These are phyloP conservation scores for Fusarium poae DNA, from an alignment of 2,329 filamentous ascomycete genomes.

Conservation along the genomic window DNA sequence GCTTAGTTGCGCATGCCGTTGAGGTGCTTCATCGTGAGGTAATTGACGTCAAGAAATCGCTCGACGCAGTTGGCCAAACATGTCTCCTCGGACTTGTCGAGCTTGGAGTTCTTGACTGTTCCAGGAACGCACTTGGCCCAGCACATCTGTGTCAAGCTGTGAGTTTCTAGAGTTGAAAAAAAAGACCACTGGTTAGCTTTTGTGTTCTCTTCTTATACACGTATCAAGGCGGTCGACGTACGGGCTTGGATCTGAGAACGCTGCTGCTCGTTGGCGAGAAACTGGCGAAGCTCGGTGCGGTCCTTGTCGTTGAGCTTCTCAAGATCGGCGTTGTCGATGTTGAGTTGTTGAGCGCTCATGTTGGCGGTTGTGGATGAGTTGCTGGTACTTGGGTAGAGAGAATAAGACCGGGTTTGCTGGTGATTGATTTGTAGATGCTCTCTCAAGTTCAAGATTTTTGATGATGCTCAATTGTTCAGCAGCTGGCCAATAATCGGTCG, in stretches of 20 bases:
- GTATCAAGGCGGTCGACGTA: constrained; percentile 56
- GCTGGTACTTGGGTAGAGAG: background rate
- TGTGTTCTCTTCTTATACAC: background rate
- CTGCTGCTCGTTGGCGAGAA: constrained; percentile 86
- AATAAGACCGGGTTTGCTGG: constrained; percentile 19
- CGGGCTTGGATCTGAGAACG: constrained; percentile 76
- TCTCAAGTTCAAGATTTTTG: constrained; percentile 40
- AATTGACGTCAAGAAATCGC: constrained; percentile 90
- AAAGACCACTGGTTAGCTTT: constrained; percentile 22
- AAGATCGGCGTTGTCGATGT: constrained; percentile 71
- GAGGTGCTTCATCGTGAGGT: constrained; percentile 86
- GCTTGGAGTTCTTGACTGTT: constrained; percentile 75
- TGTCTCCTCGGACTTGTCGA: constrained; percentile 82
- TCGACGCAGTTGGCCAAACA: constrained; percentile 96
- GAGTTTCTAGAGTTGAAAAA: constrained; percentile 59
- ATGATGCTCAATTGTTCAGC: constrained; percentile 29
- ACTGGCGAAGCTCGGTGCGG: constrained; percentile 88
- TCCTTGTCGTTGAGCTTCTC: constrained; percentile 83
- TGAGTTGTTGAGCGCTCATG: constrained; percentile 55
- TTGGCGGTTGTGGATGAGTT: constrained; percentile 23
- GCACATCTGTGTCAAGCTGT: constrained; percentile 78
- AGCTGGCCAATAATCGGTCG: constrained; percentile 36
- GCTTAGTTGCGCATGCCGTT: constrained; percentile 66
- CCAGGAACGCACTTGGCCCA: constrained; percentile 93
- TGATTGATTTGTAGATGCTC: constrained; percentile 18